Evolutionary conservation across 2,329 filamentous ascomycete genomes (phyloP).

Genomic region (Fusarium foetens): DNA sequence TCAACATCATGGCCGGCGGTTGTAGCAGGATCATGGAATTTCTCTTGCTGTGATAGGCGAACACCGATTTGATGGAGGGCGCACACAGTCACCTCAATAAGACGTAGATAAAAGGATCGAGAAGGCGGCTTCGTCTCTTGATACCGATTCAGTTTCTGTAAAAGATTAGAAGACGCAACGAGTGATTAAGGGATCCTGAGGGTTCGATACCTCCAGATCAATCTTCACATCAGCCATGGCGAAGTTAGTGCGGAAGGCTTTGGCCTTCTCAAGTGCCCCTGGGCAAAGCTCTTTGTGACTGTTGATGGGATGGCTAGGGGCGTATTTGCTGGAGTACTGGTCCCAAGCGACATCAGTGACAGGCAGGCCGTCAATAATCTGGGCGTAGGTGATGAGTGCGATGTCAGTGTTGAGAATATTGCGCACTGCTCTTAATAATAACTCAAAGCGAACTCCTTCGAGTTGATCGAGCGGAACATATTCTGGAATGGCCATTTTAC

Average conservation of each 20-base stretch:
- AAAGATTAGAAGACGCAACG: fast-evolving
- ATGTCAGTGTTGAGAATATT: conserved; percentile 13
- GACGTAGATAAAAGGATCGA: background rate
- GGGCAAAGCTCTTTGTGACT: background rate
- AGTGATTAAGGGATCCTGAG: fast-evolving
- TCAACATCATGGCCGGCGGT: conserved; percentile 2
- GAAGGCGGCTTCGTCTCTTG: fast-evolving
- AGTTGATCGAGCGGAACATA: no score
- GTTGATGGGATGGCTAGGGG: background rate
- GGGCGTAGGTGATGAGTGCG: conserved; percentile 19
- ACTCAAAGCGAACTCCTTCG: no score
- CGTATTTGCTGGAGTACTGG: background rate
- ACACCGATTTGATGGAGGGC: background rate
- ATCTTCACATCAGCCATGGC: background rate
- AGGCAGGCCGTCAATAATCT: conserved; percentile 28
- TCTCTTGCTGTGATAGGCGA: background rate
- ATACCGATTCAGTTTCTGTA: background rate
- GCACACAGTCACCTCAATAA: background rate
- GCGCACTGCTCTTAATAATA: no score
- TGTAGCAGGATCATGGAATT: background rate
- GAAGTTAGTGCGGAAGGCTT: background rate
- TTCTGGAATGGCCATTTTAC: no score
- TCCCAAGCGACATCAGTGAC: background rate
- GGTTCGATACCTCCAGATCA: background rate
- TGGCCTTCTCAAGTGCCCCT: background rate